Conservation (phyloP, 345 rosid species). For the Trapa incisa region DNA sequence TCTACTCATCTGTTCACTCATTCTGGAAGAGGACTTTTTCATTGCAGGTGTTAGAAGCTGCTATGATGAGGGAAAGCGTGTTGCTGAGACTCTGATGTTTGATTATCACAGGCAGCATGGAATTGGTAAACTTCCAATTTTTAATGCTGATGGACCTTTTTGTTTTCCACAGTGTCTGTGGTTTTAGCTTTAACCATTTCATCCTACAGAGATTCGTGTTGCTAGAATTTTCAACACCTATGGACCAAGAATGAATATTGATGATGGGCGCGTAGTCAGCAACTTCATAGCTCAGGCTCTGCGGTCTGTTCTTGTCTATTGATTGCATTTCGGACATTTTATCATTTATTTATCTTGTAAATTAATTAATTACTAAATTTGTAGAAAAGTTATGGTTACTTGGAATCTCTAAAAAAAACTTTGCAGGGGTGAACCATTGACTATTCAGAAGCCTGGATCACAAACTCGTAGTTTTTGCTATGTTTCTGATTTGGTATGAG, state of each 20-base stretch:
- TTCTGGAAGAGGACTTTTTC: conserved; percentile 3
- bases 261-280: conserved; percentile 99
- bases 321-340: neutral
- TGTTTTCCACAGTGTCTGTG: neutral
- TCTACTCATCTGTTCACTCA: neutral
- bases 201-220: conserved; percentile 66
- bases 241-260: conserved; percentile 97
- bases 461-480: conserved; percentile 98
- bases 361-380: neutral
- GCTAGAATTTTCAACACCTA: conserved; percentile 98
- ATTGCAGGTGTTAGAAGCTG: conserved; percentile 77
- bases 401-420: conserved; percentile 1
- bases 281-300: conserved; percentile 99
- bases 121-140: conserved; percentile 32
- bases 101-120: conserved; percentile 96
- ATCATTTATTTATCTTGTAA: neutral
- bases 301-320: conserved; percentile 29
- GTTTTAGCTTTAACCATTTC: conserved; percentile 3
- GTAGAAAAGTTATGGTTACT: neutral
- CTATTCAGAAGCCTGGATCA: conserved; percentile 90
- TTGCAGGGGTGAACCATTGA: conserved; percentile 72
- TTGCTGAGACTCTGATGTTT: conserved; percentile 89
- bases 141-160: neutral
- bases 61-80: conserved; percentile 93
- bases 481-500: conserved; percentile 81